Evolutionary conservation across 495 filamentous ascomycete genomes (phyloP), one percentile per base, ranked within the genome.

Genomic region (Sabuloglossum arenarium): DNA sequence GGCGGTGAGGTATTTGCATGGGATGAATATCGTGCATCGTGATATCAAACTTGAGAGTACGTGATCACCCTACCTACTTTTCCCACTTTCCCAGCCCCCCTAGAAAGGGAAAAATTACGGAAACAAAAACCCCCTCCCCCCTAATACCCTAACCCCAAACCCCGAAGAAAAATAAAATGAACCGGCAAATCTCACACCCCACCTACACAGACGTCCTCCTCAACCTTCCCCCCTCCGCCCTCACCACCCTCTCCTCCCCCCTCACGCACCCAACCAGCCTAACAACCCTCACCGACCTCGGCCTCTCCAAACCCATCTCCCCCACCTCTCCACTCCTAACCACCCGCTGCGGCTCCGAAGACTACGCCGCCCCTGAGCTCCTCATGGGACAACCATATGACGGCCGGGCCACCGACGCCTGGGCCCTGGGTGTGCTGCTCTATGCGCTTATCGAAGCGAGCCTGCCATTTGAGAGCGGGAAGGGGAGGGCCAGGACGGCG

Each of bases 41-140:
- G 91, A 98, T 68, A 93, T 98, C 64, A 98, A 98, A 68, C 79
- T 98, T 51, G 91, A 98, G 70, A 98, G 89, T 94, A 73, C 69
- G 84, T 71, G 52, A 14, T 46, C 29, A 9, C 21, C 28, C 29
- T 21, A 31, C 51, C 51, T 62, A 61, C 61, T 59, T 45, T 54
- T 55, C 59, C 54, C 32, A 8, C 14, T 21, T 47, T n/a, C n/a
- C n/a, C n/a, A n/a, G n/a, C n/a, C n/a, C n/a, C n/a, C n/a, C n/a
- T n/a, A n/a, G n/a, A n/a, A n/a, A n/a, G n/a, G n/a, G n/a, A n/a
- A n/a, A n/a, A n/a, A n/a, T n/a, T n/a, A n/a, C n/a, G n/a, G n/a
- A n/a, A n/a, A n/a, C n/a, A n/a, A n/a, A n/a, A n/a, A n/a, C n/a
- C n/a, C n/a, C n/a, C n/a, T n/a, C n/a, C n/a, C n/a, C n/a, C n/a